A percentile compares a stretch with the other conserved stretches of the same genome.
These are phyloP conservation scores for Nitzschia sp. DNA, from an alignment of 108 stramenopile species.

Conservation along the genomic window DNA sequence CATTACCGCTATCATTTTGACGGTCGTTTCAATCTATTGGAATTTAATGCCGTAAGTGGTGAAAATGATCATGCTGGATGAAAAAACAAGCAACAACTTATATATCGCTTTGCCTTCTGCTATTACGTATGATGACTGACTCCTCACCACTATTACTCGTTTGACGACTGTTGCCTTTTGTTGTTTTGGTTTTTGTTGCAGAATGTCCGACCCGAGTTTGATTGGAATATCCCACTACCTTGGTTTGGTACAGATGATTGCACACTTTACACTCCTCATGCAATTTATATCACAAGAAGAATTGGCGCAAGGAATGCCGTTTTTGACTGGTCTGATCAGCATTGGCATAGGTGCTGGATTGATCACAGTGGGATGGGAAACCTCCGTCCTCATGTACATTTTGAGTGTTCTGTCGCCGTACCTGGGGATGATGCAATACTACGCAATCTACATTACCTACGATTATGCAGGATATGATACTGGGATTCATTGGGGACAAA, in stretches of 20 bases:
- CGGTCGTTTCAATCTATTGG: slow-evolving; percentile 30
- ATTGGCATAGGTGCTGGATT: slow-evolving; percentile 20
- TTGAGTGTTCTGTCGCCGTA: slow-evolving; percentile 27
- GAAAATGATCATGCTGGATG: too few species aligned
- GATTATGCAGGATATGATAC: slow-evolving; percentile 26
- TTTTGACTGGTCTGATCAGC: slow-evolving; percentile 13
- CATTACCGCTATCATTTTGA: slow-evolving; percentile 21
- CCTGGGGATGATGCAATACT: slow-evolving; percentile 39
- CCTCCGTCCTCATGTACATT: slow-evolving; percentile 15
- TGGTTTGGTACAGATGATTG: slow-evolving; percentile 20
- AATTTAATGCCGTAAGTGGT: slow-evolving; percentile 30
- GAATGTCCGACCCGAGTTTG: slow-evolving; percentile 14
- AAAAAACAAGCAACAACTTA: too few species aligned
- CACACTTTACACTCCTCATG: slow-evolving; percentile 12
- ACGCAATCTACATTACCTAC: slow-evolving; percentile 32
- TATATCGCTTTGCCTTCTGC: too few species aligned
- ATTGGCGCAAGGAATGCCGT: slow-evolving; percentile 16
- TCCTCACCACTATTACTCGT: too few species aligned
- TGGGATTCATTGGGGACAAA: slow-evolving; percentile 15
- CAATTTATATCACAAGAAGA: slow-evolving; percentile 30
- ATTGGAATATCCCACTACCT: slow-evolving; percentile 39
- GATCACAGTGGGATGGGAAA: not conserved
- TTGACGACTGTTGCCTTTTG: too few species aligned
- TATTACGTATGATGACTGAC: too few species aligned
- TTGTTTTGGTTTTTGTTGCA: too few species aligned